Base-by-base conservation (phyloP, 495 filamentous ascomycete species). In the Monascus purpureus region DNA sequence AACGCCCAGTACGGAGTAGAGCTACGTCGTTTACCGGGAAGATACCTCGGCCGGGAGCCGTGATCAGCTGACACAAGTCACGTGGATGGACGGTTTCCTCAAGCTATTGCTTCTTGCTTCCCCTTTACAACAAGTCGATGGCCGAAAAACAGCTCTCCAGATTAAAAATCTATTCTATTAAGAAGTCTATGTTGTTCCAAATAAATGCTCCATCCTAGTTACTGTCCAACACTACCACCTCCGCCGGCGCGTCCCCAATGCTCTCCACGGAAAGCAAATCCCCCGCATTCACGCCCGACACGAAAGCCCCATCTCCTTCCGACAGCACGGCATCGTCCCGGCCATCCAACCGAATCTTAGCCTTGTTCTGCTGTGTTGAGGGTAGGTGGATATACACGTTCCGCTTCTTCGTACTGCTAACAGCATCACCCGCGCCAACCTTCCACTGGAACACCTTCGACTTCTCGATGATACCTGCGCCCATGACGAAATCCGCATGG, bases 401-500 rank as follows among this genome's bases (percentile, higher is more conserved):
- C 35, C 82, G 53, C 37, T 66, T 63, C 13, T 51, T 61, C 31
- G 49, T 65, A 17, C 56, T 62, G 25, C 47, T 43, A 0, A 55
- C 60, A 13, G 39, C 47, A 6, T 53, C 53, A 1, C 52, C 57
- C 0, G 52, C 72, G 3, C 77, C 75, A 13, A 77, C 67, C 39
- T 37, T 69, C 74, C 68, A 80, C 46, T 62, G 71, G 50, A 72
- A 83, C 33, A 45, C 57, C 42, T 43, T 57, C 29, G 47, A 50
- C 0, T 62, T 69, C 27, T 47, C 56, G 31, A 86, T 78, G 25
- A 78, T 65, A 9, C 71, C 69, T 4, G 82, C 81, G 2, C 65
- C 72, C 80, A 87, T 82, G 23, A 77, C 67, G 31, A 86, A 71
- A 47, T 87, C 81, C 13, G 80, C 78, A 49, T 88, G 79, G 20